A percentile compares a stretch with the other conserved stretches of the same genome.
Evolutionary conservation across 148 eudicot species (phyloP).

Genomic region (Nepenthes mirabilis): DNA sequence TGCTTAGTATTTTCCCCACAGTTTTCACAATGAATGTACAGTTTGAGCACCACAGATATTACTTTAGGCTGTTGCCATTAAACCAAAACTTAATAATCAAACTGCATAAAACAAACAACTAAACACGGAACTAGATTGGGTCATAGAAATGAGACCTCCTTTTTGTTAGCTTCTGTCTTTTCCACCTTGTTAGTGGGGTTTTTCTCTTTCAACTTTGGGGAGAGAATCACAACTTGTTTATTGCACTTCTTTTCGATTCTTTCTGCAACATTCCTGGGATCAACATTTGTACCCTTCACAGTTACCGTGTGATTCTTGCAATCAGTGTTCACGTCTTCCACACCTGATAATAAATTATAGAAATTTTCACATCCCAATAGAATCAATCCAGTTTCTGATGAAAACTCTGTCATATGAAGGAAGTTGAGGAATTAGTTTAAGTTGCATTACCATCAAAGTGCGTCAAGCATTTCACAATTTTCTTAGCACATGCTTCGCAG

Average conservation of each 20-base stretch:
- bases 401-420: not conserved
- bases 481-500: constrained; percentile 37
- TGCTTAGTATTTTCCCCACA: constrained; percentile 35
- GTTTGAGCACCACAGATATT: constrained; percentile 28
- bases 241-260: constrained; percentile 35
- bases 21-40: constrained; percentile 51
- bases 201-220: constrained; percentile 22
- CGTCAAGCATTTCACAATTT: constrained; percentile 19
- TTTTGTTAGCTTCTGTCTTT: constrained; percentile 7
- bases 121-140: not conserved
- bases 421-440: not conserved
- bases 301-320: constrained; percentile 30
- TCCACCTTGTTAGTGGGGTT: constrained; percentile 7
- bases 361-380: not conserved
- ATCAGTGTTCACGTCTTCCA: constrained; percentile 31
- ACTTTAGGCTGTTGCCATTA: constrained; percentile 27
- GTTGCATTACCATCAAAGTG: constrained; percentile 30
- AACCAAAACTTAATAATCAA: too few species aligned
- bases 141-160: constrained; percentile 19
- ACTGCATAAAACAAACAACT: not conserved
- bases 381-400: not conserved
- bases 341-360: constrained; percentile 21
- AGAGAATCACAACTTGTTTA: constrained; percentile 33
- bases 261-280: constrained; percentile 35
- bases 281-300: constrained; percentile 38